phyloP scores from a whole-genome alignment of 257 asterid species.

The Misopates orontium region DNA sequence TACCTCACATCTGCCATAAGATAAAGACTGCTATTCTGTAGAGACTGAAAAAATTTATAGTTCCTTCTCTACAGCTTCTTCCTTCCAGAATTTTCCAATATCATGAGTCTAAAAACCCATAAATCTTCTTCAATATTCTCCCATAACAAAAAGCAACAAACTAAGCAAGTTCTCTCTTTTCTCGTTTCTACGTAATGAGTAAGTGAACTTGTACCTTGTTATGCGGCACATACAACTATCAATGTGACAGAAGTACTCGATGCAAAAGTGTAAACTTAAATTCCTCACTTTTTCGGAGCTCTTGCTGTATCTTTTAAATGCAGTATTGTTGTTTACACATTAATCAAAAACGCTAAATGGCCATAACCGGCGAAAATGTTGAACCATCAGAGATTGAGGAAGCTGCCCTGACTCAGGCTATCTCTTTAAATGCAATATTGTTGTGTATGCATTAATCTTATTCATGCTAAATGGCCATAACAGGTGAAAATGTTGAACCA shows the following conservation, averaged over 20 bases:
- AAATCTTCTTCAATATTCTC: too few relatives aligned
- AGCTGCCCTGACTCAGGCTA: slow-evolving; percentile 48
- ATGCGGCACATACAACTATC: background rate
- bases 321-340: too few relatives aligned
- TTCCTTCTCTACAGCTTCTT: too few relatives aligned
- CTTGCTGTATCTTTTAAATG: too few relatives aligned
- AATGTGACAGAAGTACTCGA: background rate
- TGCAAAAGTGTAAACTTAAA: background rate
- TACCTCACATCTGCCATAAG: too few relatives aligned
- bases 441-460: background rate
- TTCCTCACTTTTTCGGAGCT: background rate
- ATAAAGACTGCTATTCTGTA: too few relatives aligned
- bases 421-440: slow-evolving; percentile 5
- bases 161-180: too few relatives aligned
- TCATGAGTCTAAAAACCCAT: background rate
- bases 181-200: slow-evolving; percentile 14
- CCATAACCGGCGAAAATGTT: slow-evolving; percentile 75
- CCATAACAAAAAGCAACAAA: too few relatives aligned
- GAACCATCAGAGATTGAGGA: slow-evolving; percentile 94
- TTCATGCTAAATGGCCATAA: slow-evolving; percentile 14
- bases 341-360: too few relatives aligned
- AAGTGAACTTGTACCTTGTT: background rate
- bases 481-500: slow-evolving; percentile 97
- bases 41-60: too few relatives aligned
- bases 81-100: background rate